Evolutionary conservation across 495 filamentous ascomycete species (phyloP).

Genomic region (Trichoderma virens): DNA sequence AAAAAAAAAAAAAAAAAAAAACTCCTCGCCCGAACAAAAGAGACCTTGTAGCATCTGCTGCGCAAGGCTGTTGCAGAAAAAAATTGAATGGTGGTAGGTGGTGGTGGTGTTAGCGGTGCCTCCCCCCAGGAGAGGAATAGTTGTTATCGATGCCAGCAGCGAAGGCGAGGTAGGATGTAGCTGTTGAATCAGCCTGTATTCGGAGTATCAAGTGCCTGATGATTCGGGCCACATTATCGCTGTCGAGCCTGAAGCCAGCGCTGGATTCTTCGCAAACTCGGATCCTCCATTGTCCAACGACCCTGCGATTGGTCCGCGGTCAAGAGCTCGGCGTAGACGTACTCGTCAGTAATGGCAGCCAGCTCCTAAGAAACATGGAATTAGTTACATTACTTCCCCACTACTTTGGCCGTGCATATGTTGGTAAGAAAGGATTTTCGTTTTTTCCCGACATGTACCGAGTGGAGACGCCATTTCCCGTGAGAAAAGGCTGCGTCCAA

Average conservation of each 20-base stretch:
- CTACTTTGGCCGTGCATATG: background rate
- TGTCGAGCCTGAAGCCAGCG: constrained; percentile 39
- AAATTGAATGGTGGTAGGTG: background rate
- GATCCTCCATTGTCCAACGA: constrained; percentile 70
- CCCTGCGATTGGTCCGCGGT: constrained; percentile 56
- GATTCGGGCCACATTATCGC: background rate
- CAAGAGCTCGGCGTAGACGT: constrained; percentile 57
- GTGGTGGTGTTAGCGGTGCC: no score
- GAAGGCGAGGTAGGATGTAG: no score
- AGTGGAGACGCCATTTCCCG: background rate
- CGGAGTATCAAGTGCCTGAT: background rate
- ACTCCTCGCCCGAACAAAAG: background rate
- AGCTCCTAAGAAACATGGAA: constrained; percentile 46
- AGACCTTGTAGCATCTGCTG: background rate
- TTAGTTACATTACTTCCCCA: background rate
- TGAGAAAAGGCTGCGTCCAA: background rate
- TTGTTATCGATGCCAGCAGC: background rate
- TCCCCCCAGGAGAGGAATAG: background rate
- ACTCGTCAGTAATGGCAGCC: constrained; percentile 57
- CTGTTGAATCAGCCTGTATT: background rate
- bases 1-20: background rate
- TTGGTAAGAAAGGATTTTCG: background rate
- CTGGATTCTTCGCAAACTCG: constrained; percentile 42
- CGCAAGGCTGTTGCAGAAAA: background rate
- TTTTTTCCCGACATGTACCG: background rate